Evolutionary conservation across 2,329 filamentous ascomycete species (phyloP).

Genomic region (Fusarium sambucinum): DNA sequence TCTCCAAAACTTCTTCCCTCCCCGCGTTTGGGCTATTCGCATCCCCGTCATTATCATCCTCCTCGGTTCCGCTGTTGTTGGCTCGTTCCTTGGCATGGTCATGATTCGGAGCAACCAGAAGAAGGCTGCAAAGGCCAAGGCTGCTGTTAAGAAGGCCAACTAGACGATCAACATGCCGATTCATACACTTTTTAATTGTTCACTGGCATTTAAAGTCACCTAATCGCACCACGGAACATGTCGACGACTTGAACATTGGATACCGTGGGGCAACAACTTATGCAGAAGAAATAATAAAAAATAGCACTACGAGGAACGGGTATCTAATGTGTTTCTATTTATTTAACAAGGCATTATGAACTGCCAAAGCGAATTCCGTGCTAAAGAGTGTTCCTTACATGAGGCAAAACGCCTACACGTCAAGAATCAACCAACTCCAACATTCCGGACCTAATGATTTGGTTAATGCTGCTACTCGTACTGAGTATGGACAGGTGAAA

Average conservation of each 20-base stretch:
- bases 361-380: conserved; percentile 42
- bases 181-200: conserved; percentile 42
- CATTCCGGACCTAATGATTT: conserved; percentile 38
- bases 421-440: conserved; percentile 49
- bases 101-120: conserved; percentile 99
- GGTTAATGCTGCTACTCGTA: conserved; percentile 38
- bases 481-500: conserved; percentile 21
- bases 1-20: conserved; percentile 94
- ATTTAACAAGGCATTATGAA: conserved; percentile 47
- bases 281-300: conserved; percentile 30
- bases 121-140: conserved; percentile 94
- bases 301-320: conserved; percentile 44
- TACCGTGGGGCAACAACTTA: conserved; percentile 13
- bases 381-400: conserved; percentile 48
- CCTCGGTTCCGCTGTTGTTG: conserved; percentile 90
- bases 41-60: conserved; percentile 97
- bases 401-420: conserved; percentile 48
- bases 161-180: conserved; percentile 55
- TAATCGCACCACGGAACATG: conserved; percentile 35
- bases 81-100: conserved; percentile 93
- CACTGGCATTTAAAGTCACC: conserved; percentile 28
- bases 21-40: conserved; percentile 98
- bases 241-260: background rate
- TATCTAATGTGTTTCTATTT: conserved; percentile 55
- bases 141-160: conserved; percentile 87